phyloP scores from a whole-genome alignment of 768 basidiomycete species.

The Agrocybe chaxingu region DNA sequence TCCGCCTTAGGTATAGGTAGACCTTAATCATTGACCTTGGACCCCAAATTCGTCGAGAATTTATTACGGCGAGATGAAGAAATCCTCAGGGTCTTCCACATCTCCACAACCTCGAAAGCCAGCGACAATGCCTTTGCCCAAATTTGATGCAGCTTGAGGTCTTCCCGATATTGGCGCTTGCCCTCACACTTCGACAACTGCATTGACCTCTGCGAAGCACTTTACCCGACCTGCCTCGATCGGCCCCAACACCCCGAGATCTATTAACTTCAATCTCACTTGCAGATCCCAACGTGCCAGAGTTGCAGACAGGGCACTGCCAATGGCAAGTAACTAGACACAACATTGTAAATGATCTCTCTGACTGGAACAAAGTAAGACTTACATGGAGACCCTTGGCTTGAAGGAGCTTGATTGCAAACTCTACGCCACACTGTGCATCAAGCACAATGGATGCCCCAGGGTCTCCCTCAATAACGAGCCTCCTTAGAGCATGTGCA shows the following conservation, averaged over 20 bases:
- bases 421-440: slow-evolving; percentile 10
- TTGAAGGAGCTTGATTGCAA: slow-evolving; percentile 12
- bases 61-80: neutral
- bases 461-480: slow-evolving; percentile 5
- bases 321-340: slow-evolving; percentile 1
- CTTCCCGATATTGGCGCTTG: neutral
- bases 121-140: slow-evolving; percentile 1
- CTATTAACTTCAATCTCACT: neutral
- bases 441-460: slow-evolving; percentile 11
- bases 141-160: neutral
- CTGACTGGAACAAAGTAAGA: neutral
- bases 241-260: neutral
- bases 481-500: slow-evolving; percentile 13
- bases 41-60: too few relatives aligned
- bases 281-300: neutral
- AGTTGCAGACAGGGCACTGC: slow-evolving; percentile 1
- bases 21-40: too few relatives aligned
- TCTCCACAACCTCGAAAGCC: neutral
- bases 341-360: neutral
- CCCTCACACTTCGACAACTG: neutral
- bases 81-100: slow-evolving; percentile 6
- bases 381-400: slow-evolving; percentile 15
- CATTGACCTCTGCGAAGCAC: neutral
- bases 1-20: neutral
- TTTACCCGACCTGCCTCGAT: slow-evolving; percentile 2